Conservation (phyloP, 2,329 filamentous ascomycete genomes). For the Grosmannia clavigera region DNA sequence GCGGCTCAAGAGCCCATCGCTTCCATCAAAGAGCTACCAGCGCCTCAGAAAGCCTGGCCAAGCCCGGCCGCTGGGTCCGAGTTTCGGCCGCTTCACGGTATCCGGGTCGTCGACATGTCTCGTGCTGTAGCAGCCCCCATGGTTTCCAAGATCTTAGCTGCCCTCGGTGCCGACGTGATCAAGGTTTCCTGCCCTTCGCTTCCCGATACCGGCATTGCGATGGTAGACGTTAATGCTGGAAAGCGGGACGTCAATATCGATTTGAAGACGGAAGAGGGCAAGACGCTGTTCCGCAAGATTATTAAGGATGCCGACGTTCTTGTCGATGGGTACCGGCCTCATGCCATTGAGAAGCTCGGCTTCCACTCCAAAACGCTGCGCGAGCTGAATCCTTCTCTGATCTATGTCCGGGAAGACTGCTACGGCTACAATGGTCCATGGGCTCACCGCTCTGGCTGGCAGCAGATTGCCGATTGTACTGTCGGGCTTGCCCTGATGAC, state of each 20-base stretch:
- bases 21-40: not conserved
- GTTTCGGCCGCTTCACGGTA: constrained; percentile 26
- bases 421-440: constrained; percentile 35
- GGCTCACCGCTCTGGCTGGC: constrained; percentile 32
- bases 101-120: constrained; percentile 36
- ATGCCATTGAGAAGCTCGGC: constrained; percentile 26
- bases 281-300: constrained; percentile 19
- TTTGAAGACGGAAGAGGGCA: constrained; percentile 26
- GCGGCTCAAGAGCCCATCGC: not conserved
- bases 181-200: constrained; percentile 28
- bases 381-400: constrained; percentile 25
- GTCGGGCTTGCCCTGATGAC: not conserved
- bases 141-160: constrained; percentile 26
- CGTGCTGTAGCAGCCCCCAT: constrained; percentile 32
- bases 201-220: constrained; percentile 25
- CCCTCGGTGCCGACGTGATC: constrained; percentile 32
- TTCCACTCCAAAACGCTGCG: constrained; percentile 26
- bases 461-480: constrained; percentile 29
- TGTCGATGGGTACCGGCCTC: constrained; percentile 38
- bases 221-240: constrained; percentile 29
- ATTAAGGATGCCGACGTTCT: constrained; percentile 35
- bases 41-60: not conserved
- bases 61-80: constrained; percentile 13
- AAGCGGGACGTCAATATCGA: constrained; percentile 33
- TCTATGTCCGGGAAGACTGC: constrained; percentile 36